These are phyloP conservation scores for Karstenula rhodostoma DNA, from an alignment of 2,329 filamentous ascomycete genomes.

Conservation along the genomic window DNA sequence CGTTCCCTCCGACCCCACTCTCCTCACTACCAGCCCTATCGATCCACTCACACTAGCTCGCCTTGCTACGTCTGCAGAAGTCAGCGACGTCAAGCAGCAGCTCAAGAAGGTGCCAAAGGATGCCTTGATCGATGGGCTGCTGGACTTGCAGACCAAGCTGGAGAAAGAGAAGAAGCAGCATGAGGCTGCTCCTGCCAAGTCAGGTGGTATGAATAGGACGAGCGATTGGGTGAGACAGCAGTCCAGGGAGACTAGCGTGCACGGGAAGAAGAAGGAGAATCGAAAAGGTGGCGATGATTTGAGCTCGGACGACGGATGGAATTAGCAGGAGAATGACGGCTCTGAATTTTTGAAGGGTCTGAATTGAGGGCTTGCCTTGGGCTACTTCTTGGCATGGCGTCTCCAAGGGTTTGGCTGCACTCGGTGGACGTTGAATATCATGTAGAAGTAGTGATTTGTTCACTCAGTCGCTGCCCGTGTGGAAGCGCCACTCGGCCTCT, in stretches of 20 bases:
- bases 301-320: neutral
- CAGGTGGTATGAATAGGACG: slow-evolving; percentile 23
- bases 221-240: slow-evolving; percentile 33
- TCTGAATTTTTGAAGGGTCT: too few relatives aligned
- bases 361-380: too few relatives aligned
- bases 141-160: slow-evolving; percentile 33
- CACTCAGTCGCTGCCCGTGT: too few relatives aligned
- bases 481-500: too few relatives aligned
- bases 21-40: neutral
- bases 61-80: neutral
- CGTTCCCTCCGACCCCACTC: slow-evolving; percentile 1
- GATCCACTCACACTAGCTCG: neutral
- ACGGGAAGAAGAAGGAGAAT: slow-evolving; percentile 9
- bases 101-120: slow-evolving; percentile 38
- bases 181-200: slow-evolving; percentile 16
- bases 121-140: slow-evolving; percentile 22
- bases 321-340: neutral
- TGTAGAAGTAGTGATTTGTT: too few relatives aligned
- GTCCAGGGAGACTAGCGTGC: slow-evolving; percentile 17
- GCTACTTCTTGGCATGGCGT: too few relatives aligned
- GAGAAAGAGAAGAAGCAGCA: slow-evolving; percentile 13
- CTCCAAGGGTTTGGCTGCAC: too few relatives aligned
- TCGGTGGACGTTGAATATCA: too few relatives aligned
- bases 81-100: slow-evolving; percentile 23
- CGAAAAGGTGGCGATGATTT: neutral